A percentile compares a stretch with the other conserved stretches of the same genome.
phyloP scores from a whole-genome alignment of 176 grass and related monocot species.

The Guadua angustifolia region DNA sequence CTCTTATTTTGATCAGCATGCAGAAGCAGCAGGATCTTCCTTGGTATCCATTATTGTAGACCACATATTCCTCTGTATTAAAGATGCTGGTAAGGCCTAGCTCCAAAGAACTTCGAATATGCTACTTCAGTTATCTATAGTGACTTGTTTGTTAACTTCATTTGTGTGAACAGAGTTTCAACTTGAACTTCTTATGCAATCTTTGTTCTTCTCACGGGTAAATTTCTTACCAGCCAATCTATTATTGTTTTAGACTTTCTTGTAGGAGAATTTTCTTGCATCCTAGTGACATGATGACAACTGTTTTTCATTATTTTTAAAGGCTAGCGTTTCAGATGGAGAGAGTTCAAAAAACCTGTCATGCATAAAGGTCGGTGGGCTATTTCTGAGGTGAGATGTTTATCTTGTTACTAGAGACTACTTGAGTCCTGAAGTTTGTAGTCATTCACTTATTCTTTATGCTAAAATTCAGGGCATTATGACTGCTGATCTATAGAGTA shows the following conservation, averaged over 20 bases:
- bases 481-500: slow-evolving; percentile 6
- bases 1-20: slow-evolving; percentile 61
- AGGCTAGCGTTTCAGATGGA: slow-evolving; percentile 87
- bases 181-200: slow-evolving; percentile 98
- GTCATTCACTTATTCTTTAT: slow-evolving; percentile 28
- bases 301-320: slow-evolving; percentile 42
- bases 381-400: slow-evolving; percentile 84
- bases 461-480: slow-evolving; percentile 15
- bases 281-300: slow-evolving; percentile 3
- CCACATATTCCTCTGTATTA: slow-evolving; percentile 98
- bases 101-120: slow-evolving; percentile 26
- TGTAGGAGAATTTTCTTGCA: not conserved
- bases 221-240: slow-evolving; percentile 13
- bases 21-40: slow-evolving; percentile 93
- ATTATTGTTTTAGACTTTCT: slow-evolving; percentile 36
- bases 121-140: slow-evolving; percentile 30
- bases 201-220: slow-evolving; percentile 96
- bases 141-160: slow-evolving; percentile 49
- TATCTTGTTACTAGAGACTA: slow-evolving; percentile 38
- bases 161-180: slow-evolving; percentile 79
- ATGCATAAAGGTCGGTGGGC: slow-evolving; percentile 82
- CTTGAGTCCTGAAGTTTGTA: slow-evolving; percentile 7
- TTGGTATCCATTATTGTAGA: slow-evolving; percentile 96
- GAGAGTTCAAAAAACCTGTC: slow-evolving; percentile 84
- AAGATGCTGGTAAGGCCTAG: slow-evolving; percentile 82